Conservation (phyloP, 1,284 basidiomycete species). For the Cutaneotrichosporon sp. region DNA sequence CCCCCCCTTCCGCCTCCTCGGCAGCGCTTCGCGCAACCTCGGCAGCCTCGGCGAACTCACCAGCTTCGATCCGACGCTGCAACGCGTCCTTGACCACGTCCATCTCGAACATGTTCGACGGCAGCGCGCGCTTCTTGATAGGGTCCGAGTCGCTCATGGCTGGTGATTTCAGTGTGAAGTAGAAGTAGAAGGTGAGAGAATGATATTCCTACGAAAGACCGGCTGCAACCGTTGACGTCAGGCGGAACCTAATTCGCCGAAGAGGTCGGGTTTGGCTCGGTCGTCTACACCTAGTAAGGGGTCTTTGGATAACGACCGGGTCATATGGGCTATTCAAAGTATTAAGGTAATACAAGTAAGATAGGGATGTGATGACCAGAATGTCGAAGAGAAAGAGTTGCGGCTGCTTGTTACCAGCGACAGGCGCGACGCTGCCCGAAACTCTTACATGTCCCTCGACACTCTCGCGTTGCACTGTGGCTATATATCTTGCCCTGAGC, state of each 20-base stretch:
- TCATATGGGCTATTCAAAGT: no score
- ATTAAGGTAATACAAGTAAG: no score
- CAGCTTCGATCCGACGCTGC: conserved; percentile 31
- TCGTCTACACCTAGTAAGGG: background rate
- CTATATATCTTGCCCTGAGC: no score
- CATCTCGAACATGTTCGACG: conserved; percentile 31
- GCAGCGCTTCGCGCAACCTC: no score
- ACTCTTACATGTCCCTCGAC: no score
- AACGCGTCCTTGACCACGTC: conserved; percentile 32
- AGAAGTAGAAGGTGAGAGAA: background rate
- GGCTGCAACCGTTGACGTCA: background rate
- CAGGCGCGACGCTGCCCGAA: no score
- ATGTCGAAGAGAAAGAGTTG: no score
- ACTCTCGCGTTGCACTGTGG: no score
- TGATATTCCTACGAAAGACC: background rate
- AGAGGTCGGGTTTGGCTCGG: background rate
- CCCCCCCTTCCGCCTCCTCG: no score
- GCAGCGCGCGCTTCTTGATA: conserved; percentile 7
- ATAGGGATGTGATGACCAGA: no score
- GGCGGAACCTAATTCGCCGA: background rate
- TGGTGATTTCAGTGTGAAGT: background rate
- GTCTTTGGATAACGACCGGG: no score
- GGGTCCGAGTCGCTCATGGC: conserved; percentile 10
- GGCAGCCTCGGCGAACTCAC: conserved; percentile 21
- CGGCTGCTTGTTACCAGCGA: no score